Base-by-base conservation (phyloP, 1,284 basidiomycete genomes). In the Ceratobasidium sp. region DNA sequence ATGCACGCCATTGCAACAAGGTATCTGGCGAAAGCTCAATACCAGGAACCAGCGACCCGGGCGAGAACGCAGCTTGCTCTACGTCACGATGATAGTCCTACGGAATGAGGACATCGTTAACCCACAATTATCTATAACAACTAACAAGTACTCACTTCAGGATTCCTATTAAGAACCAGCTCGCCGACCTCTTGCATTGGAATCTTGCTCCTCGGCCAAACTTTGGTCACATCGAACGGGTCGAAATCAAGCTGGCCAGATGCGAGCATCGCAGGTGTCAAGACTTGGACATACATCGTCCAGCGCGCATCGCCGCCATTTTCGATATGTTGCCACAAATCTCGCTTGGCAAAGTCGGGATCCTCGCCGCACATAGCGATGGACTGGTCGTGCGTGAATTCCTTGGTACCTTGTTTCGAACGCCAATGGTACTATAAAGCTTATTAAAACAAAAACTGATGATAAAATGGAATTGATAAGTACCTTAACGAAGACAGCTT, bases 1-100 rank as follows among this genome's bases (percentile, higher is more conserved):
- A 98, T 45, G 97, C 89, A 76, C 96, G 93, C 41, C 93, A 93
- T 83, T 98, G 96, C 78, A 98, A 87, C 76, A 98, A 93, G 19
- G 96, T 96, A 83, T 98, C 96, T 47, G 91, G 89, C 15, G 93
- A 91, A 45, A 95, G 88, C 86, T 97, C 96, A 79, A 96, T 89
- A 81, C 96, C 97, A 1, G 93, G 93, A 3, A 97, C 85, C 64
- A 91, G 83, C 82, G 98, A 95, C 0, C 93, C 92, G 0, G 96
- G 96, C 41, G 93, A 89, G 86, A 95, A 97, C 0, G 95, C 95
- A 75, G 84, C 86, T 87, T 93, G 80, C 76, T 79, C 80, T 24
- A 79, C 82, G n/a, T 71, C 66, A 33, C 66, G 54, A 56, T 59
- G 66, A 44, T 71, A 71, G 24, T 71, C 66, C 66, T 71, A 71